Percentiles rank a stretch among this genome's conserved stretches.
Evolutionary conservation across 495 filamentous ascomycete genomes (phyloP).

Genomic region (Annulohypoxylon moriforme): DNA sequence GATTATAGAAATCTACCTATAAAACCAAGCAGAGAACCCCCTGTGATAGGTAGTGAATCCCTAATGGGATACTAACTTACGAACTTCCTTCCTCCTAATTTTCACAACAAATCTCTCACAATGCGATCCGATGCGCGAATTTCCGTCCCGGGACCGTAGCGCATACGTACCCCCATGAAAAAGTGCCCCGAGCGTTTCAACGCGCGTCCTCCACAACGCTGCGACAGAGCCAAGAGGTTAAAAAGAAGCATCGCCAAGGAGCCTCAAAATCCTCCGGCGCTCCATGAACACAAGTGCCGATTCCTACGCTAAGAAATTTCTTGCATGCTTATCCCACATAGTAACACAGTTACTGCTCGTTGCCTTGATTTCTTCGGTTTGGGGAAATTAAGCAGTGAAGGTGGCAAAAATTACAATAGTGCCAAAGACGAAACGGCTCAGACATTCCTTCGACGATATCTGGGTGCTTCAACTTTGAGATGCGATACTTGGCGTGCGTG

Average conservation of each 20-base stretch:
- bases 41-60: neutral
- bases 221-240: slow-evolving; percentile 39
- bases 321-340: slow-evolving; percentile 3
- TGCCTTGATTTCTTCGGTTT: neutral
- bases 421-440: neutral
- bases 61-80: neutral
- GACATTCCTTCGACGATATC: neutral
- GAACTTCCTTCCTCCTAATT: no score
- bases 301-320: neutral
- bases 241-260: slow-evolving; percentile 33
- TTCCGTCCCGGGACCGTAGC: neutral
- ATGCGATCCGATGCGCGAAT: slow-evolving; percentile 11
- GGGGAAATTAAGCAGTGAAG: neutral
- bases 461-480: neutral
- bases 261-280: slow-evolving; percentile 22
- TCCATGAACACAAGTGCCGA: slow-evolving; percentile 13
- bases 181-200: slow-evolving; percentile 33
- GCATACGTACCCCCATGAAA: slow-evolving; percentile 13
- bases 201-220: slow-evolving; percentile 5
- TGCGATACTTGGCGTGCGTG: neutral
- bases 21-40: neutral
- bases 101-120: neutral
- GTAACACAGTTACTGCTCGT: neutral
- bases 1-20: neutral
- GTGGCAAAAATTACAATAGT: no score